phyloP scores from a whole-genome alignment of 441 rosid species.

The Arabidopsis lyrata region DNA sequence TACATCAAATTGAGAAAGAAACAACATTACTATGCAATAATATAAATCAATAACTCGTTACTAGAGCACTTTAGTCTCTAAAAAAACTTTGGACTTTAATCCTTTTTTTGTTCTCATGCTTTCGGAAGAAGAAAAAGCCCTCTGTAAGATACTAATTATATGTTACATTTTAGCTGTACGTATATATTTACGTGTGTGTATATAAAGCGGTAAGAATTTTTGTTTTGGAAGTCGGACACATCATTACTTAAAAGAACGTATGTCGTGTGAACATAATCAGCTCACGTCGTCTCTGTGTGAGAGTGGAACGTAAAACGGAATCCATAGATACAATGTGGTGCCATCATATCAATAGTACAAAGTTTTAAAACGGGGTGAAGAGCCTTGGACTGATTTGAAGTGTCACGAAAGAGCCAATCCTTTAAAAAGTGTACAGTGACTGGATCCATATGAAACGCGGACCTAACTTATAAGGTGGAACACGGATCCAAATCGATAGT shows the following conservation, averaged over 20 bases:
- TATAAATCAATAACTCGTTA: too few species aligned
- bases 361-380: not conserved
- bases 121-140: too few species aligned
- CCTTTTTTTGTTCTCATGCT: too few species aligned
- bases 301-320: slow-evolving; percentile 32
- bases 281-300: slow-evolving; percentile 32
- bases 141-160: not conserved
- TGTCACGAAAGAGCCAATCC: slow-evolving; percentile 1
- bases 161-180: not conserved
- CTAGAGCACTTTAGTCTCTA: not conserved
- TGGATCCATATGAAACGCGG: slow-evolving; percentile 15
- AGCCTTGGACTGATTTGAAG: not conserved
- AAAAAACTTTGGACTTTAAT: too few species aligned
- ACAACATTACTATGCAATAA: too few species aligned
- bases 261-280: slow-evolving; percentile 33
- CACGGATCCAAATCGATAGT: slow-evolving; percentile 2
- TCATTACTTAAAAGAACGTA: slow-evolving; percentile 30
- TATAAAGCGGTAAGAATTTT: not conserved
- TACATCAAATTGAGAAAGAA: not conserved
- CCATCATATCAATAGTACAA: slow-evolving; percentile 22
- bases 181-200: not conserved
- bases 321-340: slow-evolving; percentile 33
- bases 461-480: slow-evolving; percentile 23
- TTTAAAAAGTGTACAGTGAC: slow-evolving; percentile 13
- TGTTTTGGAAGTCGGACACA: slow-evolving; percentile 24